phyloP scores from a whole-genome alignment of 805 yeast species.

The Brettanomyces nanus region DNA sequence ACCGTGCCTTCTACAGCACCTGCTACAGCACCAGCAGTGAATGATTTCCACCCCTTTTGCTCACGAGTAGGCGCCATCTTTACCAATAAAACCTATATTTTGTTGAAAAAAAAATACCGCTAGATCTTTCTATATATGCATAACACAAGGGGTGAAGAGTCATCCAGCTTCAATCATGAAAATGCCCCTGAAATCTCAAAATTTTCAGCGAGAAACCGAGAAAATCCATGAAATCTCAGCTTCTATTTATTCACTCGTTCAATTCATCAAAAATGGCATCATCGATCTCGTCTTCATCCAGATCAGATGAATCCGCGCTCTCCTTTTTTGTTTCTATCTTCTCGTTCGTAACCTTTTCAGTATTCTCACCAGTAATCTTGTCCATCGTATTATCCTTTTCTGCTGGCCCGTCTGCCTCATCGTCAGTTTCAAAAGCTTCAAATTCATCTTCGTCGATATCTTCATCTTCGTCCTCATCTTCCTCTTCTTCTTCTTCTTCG shows the following conservation, averaged over 20 bases:
- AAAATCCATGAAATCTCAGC: too few relatives aligned
- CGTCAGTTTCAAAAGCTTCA: conserved; percentile 26
- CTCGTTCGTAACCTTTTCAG: conserved; percentile 49
- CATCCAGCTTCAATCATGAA: too few relatives aligned
- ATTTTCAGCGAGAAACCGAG: too few relatives aligned
- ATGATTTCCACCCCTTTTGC: conserved; percentile 56
- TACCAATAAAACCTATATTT: too few relatives aligned
- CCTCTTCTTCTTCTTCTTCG: conserved; percentile 53
- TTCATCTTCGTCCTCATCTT: conserved; percentile 39
- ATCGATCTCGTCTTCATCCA: conserved; percentile 20
- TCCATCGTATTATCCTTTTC: conserved; percentile 11
- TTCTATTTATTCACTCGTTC: too few relatives aligned
- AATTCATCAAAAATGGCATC: conserved; percentile 8
- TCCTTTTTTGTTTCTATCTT: conserved; percentile 45
- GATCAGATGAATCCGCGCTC: conserved; percentile 47
- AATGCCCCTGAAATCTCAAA: too few relatives aligned
- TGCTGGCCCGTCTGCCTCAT: conserved; percentile 19
- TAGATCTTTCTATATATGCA: too few relatives aligned
- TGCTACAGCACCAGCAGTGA: conserved; percentile 92
- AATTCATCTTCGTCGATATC: conserved; percentile 24
- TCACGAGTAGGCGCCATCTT: too few relatives aligned
- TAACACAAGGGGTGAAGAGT: too few relatives aligned
- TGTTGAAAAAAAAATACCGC: too few relatives aligned
- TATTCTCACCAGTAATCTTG: conserved; percentile 34
- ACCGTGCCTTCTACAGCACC: conserved; percentile 92